Conservation (phyloP, 2,329 filamentous ascomycete species). For the Tolypocladium ophioglossoides region DNA sequence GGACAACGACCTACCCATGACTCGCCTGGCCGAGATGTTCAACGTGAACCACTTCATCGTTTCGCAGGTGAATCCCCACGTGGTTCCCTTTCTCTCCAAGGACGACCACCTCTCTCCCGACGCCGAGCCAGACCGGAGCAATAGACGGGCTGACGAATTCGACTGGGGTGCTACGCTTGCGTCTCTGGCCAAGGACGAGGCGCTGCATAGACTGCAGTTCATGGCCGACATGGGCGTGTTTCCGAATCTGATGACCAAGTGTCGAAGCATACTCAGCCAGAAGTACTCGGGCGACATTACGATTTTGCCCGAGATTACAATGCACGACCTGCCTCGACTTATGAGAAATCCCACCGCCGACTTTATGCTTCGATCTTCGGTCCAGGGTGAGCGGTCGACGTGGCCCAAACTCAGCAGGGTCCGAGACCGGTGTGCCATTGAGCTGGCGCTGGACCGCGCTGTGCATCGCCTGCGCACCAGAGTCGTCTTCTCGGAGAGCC, state of each 20-base stretch:
- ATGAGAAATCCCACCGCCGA: conserved; percentile 75
- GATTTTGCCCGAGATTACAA: conserved; percentile 71
- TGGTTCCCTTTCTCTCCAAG: conserved; percentile 72
- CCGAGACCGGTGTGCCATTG: conserved; percentile 78
- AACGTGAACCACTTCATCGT: conserved; percentile 98
- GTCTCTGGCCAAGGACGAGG: conserved; percentile 66
- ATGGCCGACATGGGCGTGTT: conserved; percentile 72
- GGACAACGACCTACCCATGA: conserved; percentile 89
- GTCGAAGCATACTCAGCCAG: conserved; percentile 73
- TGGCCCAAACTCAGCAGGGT: conserved; percentile 87
- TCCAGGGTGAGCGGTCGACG: conserved; percentile 73
- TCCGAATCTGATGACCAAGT: conserved; percentile 68
- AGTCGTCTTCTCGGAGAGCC: conserved; percentile 58
- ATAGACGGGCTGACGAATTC: conserved; percentile 24
- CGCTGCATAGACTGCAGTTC: conserved; percentile 69
- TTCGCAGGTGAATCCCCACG: conserved; percentile 91
- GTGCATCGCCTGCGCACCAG: conserved; percentile 58
- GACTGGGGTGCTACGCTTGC: conserved; percentile 59
- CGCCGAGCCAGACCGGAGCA: conserved; percentile 13
- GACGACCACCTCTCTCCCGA: conserved; percentile 50
- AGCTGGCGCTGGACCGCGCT: conserved; percentile 70
- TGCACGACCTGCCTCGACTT: conserved; percentile 64
- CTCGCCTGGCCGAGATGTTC: conserved; percentile 84
- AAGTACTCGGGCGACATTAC: conserved; percentile 94
- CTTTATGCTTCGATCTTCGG: conserved; percentile 73